phyloP scores from a whole-genome alignment of 176 grass and related monocot species.

The Zea mays region Zm-B73-REFERENCE-NAM-5.0 NC_050100.1:221702501-221703000 shows the following conservation, averaged over 20 bases:
- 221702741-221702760: constrained; percentile 18
- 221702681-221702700: constrained; percentile 87
- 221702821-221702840: constrained; percentile 80
- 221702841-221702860: constrained; percentile 93
- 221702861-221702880: constrained; percentile 82
- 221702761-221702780: background rate
- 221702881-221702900: constrained; percentile 75
- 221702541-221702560: background rate
- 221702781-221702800: background rate
- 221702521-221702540: too few species aligned
- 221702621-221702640: constrained; percentile 43
- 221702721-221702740: background rate
- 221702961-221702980: constrained; percentile 85
- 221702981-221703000: constrained; percentile 46
- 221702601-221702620: background rate
- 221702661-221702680: constrained; percentile 74
- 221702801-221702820: constrained; percentile 70
- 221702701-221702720: constrained; percentile 58
- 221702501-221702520: too few species aligned
- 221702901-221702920: constrained; percentile 94
- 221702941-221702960: constrained; percentile 80
- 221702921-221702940: constrained; percentile 87
- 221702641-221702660: constrained; percentile 72
- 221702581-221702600: constrained; percentile 1
- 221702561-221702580: background rate